Base-by-base conservation (phyloP, 441 rosid genomes). In the Manihot esculenta region DNA sequence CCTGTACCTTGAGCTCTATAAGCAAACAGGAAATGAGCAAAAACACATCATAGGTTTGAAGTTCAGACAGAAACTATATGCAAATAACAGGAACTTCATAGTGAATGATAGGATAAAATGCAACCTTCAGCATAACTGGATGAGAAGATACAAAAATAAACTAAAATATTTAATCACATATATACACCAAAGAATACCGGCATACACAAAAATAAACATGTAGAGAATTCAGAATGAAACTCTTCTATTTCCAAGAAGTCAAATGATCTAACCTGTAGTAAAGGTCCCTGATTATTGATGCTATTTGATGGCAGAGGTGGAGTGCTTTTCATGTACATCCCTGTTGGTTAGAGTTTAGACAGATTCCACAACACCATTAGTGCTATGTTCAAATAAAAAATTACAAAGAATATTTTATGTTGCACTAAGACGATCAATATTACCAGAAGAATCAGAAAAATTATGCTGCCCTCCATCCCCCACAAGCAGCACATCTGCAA, bases 261-360 rank as follows among this genome's bases (percentile, higher is more conserved):
- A 55, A 73, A 71, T 63, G 17, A 73, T 71, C 70, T 64, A 69
- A 95, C 97, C 97, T 93, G 99, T 80, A 91, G 69, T 72, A 90
- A 62, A 68, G 86, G 69, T 66, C 90, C 97, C 72, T 86, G 97
- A 80, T 70, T 84, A 80, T 72, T 74, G 62, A 86, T 82, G 79
- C 59, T 85, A 82, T 82, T 91, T 45, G 96, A 79, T 53, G 87
- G 73, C 62, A 83, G 51, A 75, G 93, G 86, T 61, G 89, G 85
- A 72, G 88, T 78, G 77, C 66, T 84, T 86, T 87, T 88, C 83
- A 78, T 82, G 76, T 82, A 87, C 82, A 84, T 84, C 72, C 95
- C 99, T 91, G 85, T 23, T 26, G 78, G 62, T 64, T 56, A 80
- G 26, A 58, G 64, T 69, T 65, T 69, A 10, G 26, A 63, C 68